These are phyloP conservation scores for Laburnicola sp. DNA, from an alignment of 2,329 filamentous ascomycete species.

Conservation along the genomic window DNA sequence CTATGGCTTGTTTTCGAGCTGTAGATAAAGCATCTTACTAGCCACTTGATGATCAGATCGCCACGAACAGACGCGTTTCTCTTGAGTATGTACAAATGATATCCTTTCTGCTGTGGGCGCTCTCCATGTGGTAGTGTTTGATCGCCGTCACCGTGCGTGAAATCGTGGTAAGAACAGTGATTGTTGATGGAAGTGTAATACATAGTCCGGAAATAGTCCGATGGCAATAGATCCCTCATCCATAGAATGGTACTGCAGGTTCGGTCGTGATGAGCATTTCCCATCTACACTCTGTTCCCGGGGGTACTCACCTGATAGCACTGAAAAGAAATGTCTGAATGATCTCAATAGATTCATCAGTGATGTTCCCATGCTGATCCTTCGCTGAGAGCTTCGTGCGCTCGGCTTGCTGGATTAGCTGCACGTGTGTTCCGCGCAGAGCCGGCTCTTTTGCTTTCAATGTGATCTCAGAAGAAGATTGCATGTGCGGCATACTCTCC, in stretches of 20 bases:
- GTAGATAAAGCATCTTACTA: neutral
- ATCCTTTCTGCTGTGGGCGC: neutral
- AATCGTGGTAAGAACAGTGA: conserved; percentile 7
- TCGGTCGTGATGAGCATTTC: no score
- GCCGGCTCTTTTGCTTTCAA: neutral
- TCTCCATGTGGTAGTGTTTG: neutral
- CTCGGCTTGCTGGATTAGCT: neutral
- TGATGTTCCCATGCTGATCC: neutral
- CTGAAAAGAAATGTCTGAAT: conserved; percentile 5
- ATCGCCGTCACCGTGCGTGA: neutral
- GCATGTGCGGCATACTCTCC: neutral
- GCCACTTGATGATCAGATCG: conserved; percentile 6
- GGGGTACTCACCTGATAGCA: neutral
- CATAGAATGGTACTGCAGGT: conserved; percentile 2
- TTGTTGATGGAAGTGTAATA: conserved; percentile 7
- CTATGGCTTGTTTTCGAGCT: neutral
- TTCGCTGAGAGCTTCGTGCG: neutral
- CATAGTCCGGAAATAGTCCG: conserved; percentile 1
- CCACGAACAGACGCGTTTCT: neutral
- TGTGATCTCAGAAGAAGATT: neutral
- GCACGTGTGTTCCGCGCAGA: neutral
- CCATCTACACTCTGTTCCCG: no score
- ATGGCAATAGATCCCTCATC: conserved; percentile 7
- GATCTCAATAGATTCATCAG: conserved; percentile 3
- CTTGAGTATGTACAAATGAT: conserved; percentile 2